Percentiles rank a stretch among this genome's conserved stretches.
These are phyloP conservation scores for maize (Zea mays) DNA, from an alignment of 176 grass and related monocot species.

Conservation along the genomic window DNA sequence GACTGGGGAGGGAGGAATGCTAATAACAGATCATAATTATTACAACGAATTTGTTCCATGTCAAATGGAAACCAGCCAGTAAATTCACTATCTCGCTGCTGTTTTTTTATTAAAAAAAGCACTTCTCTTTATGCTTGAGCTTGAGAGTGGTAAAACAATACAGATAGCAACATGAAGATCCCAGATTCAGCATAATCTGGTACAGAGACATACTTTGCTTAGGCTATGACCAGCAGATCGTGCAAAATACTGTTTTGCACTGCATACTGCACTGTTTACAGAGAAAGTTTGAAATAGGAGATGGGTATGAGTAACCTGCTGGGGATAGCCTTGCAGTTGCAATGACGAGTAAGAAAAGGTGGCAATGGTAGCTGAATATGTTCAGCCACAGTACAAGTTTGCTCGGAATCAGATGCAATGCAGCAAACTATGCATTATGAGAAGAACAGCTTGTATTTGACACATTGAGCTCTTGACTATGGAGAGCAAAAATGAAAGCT, in stretches of 20 bases:
- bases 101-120: background rate
- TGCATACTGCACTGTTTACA: too few relatives aligned
- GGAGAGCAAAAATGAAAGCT: background rate
- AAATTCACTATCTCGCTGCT: background rate
- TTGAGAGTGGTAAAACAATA: background rate
- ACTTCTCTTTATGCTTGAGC: conserved; percentile 5
- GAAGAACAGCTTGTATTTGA: conserved; percentile 8
- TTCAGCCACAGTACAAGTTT: background rate
- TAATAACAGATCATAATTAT: background rate
- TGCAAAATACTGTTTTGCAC: too few relatives aligned
- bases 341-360: background rate
- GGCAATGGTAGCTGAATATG: background rate
- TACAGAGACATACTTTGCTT: background rate
- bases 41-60: background rate
- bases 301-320: too few relatives aligned
- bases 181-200: background rate
- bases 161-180: background rate
- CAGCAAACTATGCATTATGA: conserved; percentile 5
- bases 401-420: background rate
- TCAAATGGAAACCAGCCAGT: conserved; percentile 18
- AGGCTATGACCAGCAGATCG: background rate
- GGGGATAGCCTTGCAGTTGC: background rate
- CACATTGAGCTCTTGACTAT: background rate
- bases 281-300: too few relatives aligned
- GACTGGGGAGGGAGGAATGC: background rate